phyloP scores from a whole-genome alignment of 2,329 filamentous ascomycete species.

The Niveomyces coronatus region DNA sequence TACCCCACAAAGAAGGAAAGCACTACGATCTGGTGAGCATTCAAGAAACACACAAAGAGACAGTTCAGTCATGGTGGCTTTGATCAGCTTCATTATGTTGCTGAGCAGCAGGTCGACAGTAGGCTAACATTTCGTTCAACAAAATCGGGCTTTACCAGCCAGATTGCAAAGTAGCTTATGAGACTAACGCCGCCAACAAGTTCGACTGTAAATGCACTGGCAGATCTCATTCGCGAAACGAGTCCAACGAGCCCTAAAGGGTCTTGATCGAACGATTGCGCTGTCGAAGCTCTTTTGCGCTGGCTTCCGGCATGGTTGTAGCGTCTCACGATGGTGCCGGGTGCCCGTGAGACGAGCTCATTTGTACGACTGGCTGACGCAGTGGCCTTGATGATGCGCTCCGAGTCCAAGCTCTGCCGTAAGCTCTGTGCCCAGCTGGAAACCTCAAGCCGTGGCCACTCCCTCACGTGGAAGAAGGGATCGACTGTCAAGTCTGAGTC shows the following conservation, averaged over 20 bases:
- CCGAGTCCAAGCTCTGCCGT: slow-evolving; percentile 24
- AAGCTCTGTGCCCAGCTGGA: slow-evolving; percentile 28
- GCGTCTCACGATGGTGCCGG: neutral
- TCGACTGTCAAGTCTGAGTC: slow-evolving; percentile 10
- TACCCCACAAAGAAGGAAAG: too few species aligned
- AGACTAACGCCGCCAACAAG: slow-evolving; percentile 65
- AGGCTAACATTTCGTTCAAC: slow-evolving; percentile 10
- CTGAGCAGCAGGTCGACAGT: slow-evolving; percentile 6
- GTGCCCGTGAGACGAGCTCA: slow-evolving; percentile 1
- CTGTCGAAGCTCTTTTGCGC: slow-evolving; percentile 13
- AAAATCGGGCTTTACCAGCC: slow-evolving; percentile 32
- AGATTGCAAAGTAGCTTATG: slow-evolving; percentile 60
- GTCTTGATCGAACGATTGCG: slow-evolving; percentile 48
- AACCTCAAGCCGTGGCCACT: slow-evolving; percentile 23
- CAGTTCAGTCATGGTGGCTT: too few species aligned
- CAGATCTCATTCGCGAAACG: slow-evolving; percentile 52
- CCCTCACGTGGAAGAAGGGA: slow-evolving; percentile 13
- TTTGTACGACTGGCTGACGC: neutral
- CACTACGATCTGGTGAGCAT: too few species aligned
- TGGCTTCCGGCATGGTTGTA: neutral
- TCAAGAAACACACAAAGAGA: neutral
- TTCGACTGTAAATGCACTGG: slow-evolving; percentile 59
- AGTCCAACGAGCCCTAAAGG: slow-evolving; percentile 69
- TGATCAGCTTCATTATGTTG: too few species aligned
- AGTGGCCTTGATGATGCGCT: slow-evolving; percentile 15